phyloP scores from a whole-genome alignment of 345 rosid genomes.

The Lepidium sativum region DNA sequence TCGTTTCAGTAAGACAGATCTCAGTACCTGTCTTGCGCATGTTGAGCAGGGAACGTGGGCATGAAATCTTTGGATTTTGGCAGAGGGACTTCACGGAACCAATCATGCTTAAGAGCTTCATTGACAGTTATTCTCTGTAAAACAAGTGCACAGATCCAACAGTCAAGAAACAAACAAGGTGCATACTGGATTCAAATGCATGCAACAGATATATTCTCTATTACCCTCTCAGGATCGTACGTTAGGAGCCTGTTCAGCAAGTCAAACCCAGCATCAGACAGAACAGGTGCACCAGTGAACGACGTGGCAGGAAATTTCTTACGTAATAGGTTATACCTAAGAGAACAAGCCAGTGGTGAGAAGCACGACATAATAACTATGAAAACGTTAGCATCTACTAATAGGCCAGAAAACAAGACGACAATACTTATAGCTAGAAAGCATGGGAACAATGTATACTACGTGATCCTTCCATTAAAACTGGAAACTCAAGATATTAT shows the following conservation, averaged over 20 bases:
- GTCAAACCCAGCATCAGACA: constrained; percentile 98
- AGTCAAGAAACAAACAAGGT: constrained; percentile 10
- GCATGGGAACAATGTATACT: constrained; percentile 62
- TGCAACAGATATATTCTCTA: background rate
- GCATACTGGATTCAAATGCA: constrained; percentile 4
- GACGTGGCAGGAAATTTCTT: constrained; percentile 96
- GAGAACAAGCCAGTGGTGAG: constrained; percentile 40
- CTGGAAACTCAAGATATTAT: background rate
- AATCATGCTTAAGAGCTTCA: constrained; percentile 91
- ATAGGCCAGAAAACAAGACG: constrained; percentile 73
- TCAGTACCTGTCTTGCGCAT: constrained; percentile 88
- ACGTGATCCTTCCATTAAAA: constrained; percentile 14
- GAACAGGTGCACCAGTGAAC: constrained; percentile 93
- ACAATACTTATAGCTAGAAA: constrained; percentile 83
- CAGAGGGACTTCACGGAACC: constrained; percentile 97
- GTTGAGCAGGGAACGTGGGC: constrained; percentile 99
- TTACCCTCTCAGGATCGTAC: constrained; percentile 97
- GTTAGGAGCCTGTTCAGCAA: constrained; percentile 86
- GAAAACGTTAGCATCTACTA: constrained; percentile 49
- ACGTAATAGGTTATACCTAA: constrained; percentile 93
- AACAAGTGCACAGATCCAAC: constrained; percentile 8
- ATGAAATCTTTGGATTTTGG: constrained; percentile 97
- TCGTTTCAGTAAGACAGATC: background rate
- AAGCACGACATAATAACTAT: constrained; percentile 23
- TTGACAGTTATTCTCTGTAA: constrained; percentile 85